A percentile compares a stretch with the other conserved stretches of the same genome.
These are phyloP conservation scores for Hymenoscyphus repandus DNA, from an alignment of 2,329 filamentous ascomycete species.

Conservation along the genomic window DNA sequence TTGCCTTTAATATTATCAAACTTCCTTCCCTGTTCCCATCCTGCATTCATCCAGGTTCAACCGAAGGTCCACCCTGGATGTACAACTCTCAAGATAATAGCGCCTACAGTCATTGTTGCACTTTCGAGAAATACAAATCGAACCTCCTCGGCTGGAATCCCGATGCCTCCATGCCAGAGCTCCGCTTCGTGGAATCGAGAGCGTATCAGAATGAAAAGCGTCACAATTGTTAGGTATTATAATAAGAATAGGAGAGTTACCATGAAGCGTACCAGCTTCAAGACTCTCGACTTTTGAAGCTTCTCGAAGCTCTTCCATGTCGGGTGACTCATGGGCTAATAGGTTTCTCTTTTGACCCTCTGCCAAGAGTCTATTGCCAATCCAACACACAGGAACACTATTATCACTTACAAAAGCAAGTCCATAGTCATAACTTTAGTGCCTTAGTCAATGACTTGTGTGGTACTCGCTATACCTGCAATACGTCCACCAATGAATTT, in stretches of 20 bases:
- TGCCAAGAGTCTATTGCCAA: conserved; percentile 8
- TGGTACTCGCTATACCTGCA: conserved; percentile 30
- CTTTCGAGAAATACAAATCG: conserved; percentile 43
- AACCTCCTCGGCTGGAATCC: conserved; percentile 42
- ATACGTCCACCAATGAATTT: conserved; percentile 52
- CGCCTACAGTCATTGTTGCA: conserved; percentile 30
- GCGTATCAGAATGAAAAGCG: conserved; percentile 49
- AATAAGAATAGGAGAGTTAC: not conserved
- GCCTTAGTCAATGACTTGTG: conserved; percentile 32
- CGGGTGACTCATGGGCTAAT: not conserved
- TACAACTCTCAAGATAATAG: conserved; percentile 27
- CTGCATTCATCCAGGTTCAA: conserved; percentile 9
- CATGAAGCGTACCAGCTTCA: not conserved
- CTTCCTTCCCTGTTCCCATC: not conserved
- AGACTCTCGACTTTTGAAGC: not conserved
- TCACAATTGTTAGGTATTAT: conserved; percentile 22
- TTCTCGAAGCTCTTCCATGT: not conserved
- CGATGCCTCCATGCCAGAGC: conserved; percentile 47
- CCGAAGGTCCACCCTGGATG: conserved; percentile 30
- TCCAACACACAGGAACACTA: conserved; percentile 33
- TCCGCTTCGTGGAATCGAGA: conserved; percentile 53
- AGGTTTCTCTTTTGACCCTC: not conserved
- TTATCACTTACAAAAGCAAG: conserved; percentile 50
- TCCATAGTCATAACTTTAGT: conserved; percentile 53
- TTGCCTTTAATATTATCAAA: not conserved